phyloP scores from a whole-genome alignment of 257 asterid genomes.

The Salvia hispanica region DNA sequence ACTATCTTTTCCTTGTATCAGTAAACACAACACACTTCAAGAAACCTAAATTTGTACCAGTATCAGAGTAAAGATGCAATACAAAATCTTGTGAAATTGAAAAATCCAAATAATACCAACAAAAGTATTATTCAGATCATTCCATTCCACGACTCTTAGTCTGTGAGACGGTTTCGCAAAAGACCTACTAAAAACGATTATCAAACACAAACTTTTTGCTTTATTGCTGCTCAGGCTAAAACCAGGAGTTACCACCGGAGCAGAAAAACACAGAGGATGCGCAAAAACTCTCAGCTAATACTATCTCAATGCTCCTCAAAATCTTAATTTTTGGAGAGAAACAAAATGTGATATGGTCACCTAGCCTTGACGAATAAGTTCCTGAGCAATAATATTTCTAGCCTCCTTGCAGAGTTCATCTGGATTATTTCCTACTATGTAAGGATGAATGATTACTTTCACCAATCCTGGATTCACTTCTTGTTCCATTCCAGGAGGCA shows the following conservation, averaged over 20 bases:
- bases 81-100: not conserved
- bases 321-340: slow-evolving; percentile 10
- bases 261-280: not conserved
- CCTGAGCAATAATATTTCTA: slow-evolving; percentile 62
- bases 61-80: not conserved
- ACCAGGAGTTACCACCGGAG: not conserved
- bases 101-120: not conserved
- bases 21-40: not conserved
- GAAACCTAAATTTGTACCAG: too few species aligned
- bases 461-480: slow-evolving; percentile 65
- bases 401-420: slow-evolving; percentile 67
- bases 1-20: not conserved
- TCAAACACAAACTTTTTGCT: slow-evolving; percentile 7
- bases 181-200: not conserved
- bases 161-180: not conserved
- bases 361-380: slow-evolving; percentile 52
- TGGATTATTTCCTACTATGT: slow-evolving; percentile 60
- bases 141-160: not conserved
- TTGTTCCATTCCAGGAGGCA: slow-evolving; percentile 91
- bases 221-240: not conserved
- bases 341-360: slow-evolving; percentile 15
- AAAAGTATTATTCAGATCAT: not conserved
- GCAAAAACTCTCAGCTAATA: slow-evolving; percentile 29
- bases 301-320: slow-evolving; percentile 22
- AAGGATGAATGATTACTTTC: slow-evolving; percentile 72